These are phyloP conservation scores for Acorus calamus DNA, from an alignment of 106 monocot genomes.

Conservation along the genomic window DNA sequence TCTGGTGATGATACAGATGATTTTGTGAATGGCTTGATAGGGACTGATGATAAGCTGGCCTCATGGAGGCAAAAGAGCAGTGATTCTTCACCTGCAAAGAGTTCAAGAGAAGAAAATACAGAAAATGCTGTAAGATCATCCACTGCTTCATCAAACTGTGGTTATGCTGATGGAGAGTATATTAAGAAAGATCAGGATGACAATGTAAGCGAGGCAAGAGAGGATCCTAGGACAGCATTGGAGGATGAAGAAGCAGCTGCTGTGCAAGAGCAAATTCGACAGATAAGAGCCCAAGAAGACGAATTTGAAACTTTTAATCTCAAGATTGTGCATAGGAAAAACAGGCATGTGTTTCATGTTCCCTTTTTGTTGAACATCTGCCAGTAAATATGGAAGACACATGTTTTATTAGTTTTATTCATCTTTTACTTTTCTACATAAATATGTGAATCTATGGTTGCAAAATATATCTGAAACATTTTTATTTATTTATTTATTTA, in stretches of 20 bases:
- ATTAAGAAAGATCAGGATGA: conserved; percentile 29
- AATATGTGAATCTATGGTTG: no score
- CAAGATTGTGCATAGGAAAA: conserved; percentile 98
- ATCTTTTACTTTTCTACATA: no score
- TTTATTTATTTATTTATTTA: no score
- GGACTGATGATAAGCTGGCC: conserved; percentile 52
- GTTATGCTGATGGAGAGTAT: conserved; percentile 40
- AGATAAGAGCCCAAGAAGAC: conserved; percentile 88
- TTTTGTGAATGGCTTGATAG: conserved; percentile 23
- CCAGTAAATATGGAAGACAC: no score
- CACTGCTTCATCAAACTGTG: conserved; percentile 49
- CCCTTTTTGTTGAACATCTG: not conserved
- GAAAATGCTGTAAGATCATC: conserved; percentile 53
- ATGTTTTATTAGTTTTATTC: no score
- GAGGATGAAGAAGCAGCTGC: conserved; percentile 97
- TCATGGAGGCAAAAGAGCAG: conserved; percentile 55
- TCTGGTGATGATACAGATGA: conserved; percentile 25
- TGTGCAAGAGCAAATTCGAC: conserved; percentile 90
- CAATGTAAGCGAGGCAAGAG: conserved; percentile 41
- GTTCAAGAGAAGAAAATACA: conserved; percentile 41
- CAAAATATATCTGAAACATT: no score
- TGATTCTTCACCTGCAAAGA: conserved; percentile 47
- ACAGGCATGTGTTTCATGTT: conserved; percentile 42
- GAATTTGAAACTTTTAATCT: conserved; percentile 98
- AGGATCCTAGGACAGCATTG: conserved; percentile 42